phyloP scores from a whole-genome alignment of 257 asterid genomes.

The Capsicum rhomboideum region DNA sequence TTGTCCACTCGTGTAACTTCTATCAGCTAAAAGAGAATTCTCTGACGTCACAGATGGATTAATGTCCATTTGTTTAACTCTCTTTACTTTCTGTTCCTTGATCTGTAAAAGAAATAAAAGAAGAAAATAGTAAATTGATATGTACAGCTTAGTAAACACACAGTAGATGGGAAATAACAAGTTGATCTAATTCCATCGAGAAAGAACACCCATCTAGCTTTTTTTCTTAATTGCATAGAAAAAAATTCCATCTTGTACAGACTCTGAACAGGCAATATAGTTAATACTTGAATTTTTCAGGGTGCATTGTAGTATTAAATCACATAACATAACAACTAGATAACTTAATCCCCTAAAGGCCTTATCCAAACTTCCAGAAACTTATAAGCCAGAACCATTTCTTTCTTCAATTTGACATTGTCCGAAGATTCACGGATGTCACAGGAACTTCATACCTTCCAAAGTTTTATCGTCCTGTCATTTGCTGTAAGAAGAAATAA shows the following conservation, averaged over 20 bases:
- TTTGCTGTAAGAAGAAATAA: constrained; percentile 61
- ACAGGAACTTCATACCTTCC: constrained; percentile 56
- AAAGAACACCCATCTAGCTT: not conserved
- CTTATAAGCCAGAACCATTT: not conserved
- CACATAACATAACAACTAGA: not conserved
- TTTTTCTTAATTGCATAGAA: not conserved
- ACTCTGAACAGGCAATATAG: not conserved
- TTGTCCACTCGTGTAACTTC: constrained; percentile 39
- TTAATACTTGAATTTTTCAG: not conserved
- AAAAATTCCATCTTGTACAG: not conserved
- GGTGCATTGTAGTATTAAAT: not conserved
- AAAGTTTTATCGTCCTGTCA: constrained; percentile 72
- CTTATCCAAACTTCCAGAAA: not conserved
- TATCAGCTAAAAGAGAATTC: constrained; percentile 66
- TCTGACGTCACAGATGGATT: constrained; percentile 45
- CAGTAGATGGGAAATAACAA: not conserved
- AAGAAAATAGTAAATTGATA: constrained; percentile 14
- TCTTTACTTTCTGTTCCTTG: constrained; percentile 56
- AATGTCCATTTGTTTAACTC: constrained; percentile 39
- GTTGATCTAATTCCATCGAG: not conserved
- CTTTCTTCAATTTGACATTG: not conserved
- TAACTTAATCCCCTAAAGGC: not conserved
- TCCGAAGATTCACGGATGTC: not conserved
- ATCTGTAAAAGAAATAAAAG: constrained; percentile 41
- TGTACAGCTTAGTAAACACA: not conserved